These are phyloP conservation scores for Salix dunnii DNA, from an alignment of 345 rosid genomes.

Conservation along the genomic window DNA sequence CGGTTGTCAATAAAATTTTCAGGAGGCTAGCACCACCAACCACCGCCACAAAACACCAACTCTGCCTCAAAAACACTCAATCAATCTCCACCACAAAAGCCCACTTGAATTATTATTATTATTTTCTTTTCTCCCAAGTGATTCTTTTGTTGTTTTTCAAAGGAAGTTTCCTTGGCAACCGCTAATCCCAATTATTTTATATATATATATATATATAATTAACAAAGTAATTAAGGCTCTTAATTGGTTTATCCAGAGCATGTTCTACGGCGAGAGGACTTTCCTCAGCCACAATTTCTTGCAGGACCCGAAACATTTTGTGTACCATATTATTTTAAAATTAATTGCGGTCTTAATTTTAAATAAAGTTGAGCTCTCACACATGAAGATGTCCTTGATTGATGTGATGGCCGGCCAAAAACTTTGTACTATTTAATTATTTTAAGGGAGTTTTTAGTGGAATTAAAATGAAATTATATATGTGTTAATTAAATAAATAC, in stretches of 20 bases:
- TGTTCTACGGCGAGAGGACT: not conserved
- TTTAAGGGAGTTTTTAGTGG: no score
- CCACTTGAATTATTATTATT: not conserved
- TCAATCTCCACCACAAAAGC: conserved; percentile 27
- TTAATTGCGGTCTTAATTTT: not conserved
- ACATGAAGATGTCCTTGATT: not conserved
- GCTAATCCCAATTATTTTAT: not conserved
- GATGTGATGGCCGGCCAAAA: conserved; percentile 27
- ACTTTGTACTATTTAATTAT: not conserved
- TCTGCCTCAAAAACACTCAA: not conserved
- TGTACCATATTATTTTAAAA: not conserved
- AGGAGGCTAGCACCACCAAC: not conserved
- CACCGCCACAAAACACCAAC: conserved; percentile 11
- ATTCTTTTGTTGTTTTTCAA: not conserved
- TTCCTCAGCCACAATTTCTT: conserved; percentile 24
- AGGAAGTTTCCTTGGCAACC: not conserved
- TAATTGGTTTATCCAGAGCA: not conserved
- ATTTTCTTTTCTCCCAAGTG: not conserved
- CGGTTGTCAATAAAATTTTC: conserved; percentile 10
- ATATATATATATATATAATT: not conserved
- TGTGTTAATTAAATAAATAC: no score
- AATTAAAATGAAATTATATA: no score
- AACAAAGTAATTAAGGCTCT: not conserved
- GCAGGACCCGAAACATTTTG: not conserved
- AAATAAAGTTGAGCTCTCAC: conserved; percentile 2